Conservation (phyloP, 2,329 filamentous ascomycete genomes). For the Ilyonectria sp. region DNA sequence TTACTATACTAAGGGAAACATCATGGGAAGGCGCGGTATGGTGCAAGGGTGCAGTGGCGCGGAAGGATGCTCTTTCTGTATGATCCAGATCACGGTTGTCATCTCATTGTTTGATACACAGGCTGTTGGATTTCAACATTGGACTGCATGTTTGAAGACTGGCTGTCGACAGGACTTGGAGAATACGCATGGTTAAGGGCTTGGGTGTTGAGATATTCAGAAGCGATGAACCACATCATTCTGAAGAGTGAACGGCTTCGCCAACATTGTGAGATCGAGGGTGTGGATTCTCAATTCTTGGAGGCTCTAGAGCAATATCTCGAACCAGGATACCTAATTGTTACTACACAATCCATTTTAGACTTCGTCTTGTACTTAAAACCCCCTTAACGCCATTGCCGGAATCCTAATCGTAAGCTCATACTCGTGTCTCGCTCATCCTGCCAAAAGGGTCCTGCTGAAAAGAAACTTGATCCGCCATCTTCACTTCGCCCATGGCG, state of each 20-base stretch:
- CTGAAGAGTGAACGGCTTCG: neutral
- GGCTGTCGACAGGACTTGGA: neutral
- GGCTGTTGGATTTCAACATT: neutral
- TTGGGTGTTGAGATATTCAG: neutral
- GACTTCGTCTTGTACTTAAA: conserved; percentile 29
- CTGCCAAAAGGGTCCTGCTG: conserved; percentile 7
- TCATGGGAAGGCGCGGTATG: neutral
- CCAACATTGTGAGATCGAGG: neutral
- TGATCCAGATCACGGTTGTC: neutral
- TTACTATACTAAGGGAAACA: neutral
- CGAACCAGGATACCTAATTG: neutral
- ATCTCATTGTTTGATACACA: no score
- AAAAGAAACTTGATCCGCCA: neutral
- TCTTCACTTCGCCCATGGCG: neutral
- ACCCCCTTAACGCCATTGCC: conserved; percentile 44
- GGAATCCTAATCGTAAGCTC: conserved; percentile 37
- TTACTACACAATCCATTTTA: conserved; percentile 14
- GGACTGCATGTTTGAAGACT: neutral
- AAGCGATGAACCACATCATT: neutral
- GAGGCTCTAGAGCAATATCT: neutral
- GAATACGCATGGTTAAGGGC: neutral
- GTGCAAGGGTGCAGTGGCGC: no score
- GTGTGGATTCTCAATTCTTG: neutral
- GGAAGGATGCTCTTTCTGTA: neutral
- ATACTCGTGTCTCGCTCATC: conserved; percentile 28